phyloP scores from a whole-genome alignment of 2,329 filamentous ascomycete genomes.

The Cladosporium sp. region DNA sequence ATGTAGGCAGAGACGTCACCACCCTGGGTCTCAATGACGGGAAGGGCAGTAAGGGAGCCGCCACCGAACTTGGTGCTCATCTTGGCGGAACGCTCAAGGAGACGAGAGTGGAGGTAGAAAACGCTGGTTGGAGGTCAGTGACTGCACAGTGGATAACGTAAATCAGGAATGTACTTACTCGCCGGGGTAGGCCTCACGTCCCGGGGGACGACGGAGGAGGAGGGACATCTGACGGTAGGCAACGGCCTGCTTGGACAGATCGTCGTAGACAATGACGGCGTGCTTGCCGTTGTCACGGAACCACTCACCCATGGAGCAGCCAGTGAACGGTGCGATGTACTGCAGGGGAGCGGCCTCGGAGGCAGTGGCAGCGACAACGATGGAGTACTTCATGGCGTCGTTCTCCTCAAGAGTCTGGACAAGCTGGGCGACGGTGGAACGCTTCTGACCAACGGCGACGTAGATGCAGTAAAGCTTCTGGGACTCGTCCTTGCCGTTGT shows the following conservation, averaged over 20 bases:
- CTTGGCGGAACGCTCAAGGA: slow-evolving; percentile 98
- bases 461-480: slow-evolving; percentile 99
- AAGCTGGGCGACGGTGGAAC: slow-evolving; percentile 97
- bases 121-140: slow-evolving; percentile 44
- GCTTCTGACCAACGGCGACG: slow-evolving; percentile 98
- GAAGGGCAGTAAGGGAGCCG: slow-evolving; percentile 94
- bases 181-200: slow-evolving; percentile 98
- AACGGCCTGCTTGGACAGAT: slow-evolving; percentile 89
- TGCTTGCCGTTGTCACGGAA: slow-evolving; percentile 87
- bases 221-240: slow-evolving; percentile 82
- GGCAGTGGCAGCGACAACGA: slow-evolving; percentile 91
- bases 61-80: slow-evolving; percentile 93
- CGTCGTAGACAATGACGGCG: slow-evolving; percentile 85
- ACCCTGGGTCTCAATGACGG: slow-evolving; percentile 98
- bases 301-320: slow-evolving; percentile 51
- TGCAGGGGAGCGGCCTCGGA: slow-evolving; percentile 91
- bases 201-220: slow-evolving; percentile 91
- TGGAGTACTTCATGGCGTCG: slow-evolving; percentile 97
- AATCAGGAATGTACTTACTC: slow-evolving; percentile 50
- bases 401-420: slow-evolving; percentile 99
- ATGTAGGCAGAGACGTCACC: slow-evolving; percentile 99
- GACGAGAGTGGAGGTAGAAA: slow-evolving; percentile 99
- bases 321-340: slow-evolving; percentile 91
- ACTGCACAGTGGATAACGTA: neutral
- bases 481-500: slow-evolving; percentile 75